Evolutionary conservation across 225 moss, liverwort and hornwort species (phyloP).

Genomic region (Thuidium tamariscinum): DNA sequence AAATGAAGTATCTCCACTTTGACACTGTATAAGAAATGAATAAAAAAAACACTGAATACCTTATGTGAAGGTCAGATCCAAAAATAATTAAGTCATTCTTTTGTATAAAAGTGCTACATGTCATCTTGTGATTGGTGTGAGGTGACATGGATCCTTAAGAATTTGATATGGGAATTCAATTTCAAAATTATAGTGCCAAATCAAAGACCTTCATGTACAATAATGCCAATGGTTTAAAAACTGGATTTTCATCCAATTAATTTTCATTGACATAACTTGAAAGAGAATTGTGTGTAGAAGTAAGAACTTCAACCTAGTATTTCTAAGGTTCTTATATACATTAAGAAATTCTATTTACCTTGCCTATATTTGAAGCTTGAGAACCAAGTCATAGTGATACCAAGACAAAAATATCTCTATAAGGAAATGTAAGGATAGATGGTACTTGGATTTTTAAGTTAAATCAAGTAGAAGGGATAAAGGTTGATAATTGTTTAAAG

Average conservation of each 20-base stretch:
- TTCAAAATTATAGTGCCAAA: too few relatives aligned
- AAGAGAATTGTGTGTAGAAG: background rate
- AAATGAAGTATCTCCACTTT: too few relatives aligned
- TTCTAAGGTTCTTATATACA: background rate
- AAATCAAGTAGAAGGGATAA: background rate
- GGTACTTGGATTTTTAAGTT: background rate
- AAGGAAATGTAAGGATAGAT: background rate
- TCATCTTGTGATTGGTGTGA: too few relatives aligned
- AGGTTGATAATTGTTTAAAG: background rate
- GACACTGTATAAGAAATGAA: too few relatives aligned
- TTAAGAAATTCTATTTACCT: background rate
- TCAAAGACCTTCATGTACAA: too few relatives aligned
- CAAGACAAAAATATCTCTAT: background rate
- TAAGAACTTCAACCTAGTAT: background rate
- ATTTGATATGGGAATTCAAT: too few relatives aligned
- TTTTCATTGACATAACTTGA: background rate
- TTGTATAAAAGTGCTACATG: too few relatives aligned
- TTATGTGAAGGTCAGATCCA: too few relatives aligned
- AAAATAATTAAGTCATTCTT: too few relatives aligned
- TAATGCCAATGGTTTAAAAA: background rate
- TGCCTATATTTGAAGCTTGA: background rate
- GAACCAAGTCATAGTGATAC: background rate
- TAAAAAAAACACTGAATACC: too few relatives aligned
- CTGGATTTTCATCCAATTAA: background rate
- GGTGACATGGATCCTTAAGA: too few relatives aligned